These are phyloP conservation scores for Circinella umbellata DNA, from an alignment of 371 early-diverging fungal genomes.

Conservation along the genomic window DNA sequence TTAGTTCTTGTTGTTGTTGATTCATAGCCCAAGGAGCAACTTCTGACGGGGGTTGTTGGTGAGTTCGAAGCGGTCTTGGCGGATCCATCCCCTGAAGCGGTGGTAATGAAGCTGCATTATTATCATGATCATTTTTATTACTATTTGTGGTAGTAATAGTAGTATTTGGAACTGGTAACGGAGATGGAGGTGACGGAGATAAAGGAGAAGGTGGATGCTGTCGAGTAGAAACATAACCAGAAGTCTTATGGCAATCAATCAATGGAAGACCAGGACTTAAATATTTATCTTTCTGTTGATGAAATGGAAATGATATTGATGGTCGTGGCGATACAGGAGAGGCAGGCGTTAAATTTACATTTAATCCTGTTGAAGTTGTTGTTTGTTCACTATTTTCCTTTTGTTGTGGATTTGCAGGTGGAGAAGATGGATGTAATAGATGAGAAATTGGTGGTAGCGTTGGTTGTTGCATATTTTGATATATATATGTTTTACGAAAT, in stretches of 20 bases:
- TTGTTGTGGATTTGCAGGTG: constrained; percentile 10
- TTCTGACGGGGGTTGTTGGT: constrained; percentile 4
- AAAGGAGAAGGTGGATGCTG: constrained; percentile 32
- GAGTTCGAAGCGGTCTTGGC: constrained; percentile 17
- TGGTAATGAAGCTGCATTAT: constrained; percentile 13
- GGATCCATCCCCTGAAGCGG: constrained; percentile 26
- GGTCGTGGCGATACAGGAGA: constrained; percentile 17
- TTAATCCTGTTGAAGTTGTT: background rate
- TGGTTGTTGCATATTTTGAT: constrained; percentile 8
- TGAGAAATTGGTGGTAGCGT: constrained; percentile 40
- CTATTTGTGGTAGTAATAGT: background rate
- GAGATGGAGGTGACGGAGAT: constrained; percentile 20
- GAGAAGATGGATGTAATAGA: constrained; percentile 24
- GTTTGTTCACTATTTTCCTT: background rate
- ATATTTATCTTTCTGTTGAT: background rate
- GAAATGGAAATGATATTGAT: constrained; percentile 1
- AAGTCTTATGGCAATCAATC: constrained; percentile 6
- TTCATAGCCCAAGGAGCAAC: background rate
- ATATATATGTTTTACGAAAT: background rate
- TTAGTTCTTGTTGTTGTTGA: constrained; percentile 1
- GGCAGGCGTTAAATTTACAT: constrained; percentile 15
- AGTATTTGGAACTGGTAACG: background rate
- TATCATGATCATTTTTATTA: background rate
- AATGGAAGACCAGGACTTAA: constrained; percentile 3
- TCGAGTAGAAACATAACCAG: background rate